phyloP scores from a whole-genome alignment of 176 grass and related monocot species.

The Thinopyrum elongatum region DNA sequence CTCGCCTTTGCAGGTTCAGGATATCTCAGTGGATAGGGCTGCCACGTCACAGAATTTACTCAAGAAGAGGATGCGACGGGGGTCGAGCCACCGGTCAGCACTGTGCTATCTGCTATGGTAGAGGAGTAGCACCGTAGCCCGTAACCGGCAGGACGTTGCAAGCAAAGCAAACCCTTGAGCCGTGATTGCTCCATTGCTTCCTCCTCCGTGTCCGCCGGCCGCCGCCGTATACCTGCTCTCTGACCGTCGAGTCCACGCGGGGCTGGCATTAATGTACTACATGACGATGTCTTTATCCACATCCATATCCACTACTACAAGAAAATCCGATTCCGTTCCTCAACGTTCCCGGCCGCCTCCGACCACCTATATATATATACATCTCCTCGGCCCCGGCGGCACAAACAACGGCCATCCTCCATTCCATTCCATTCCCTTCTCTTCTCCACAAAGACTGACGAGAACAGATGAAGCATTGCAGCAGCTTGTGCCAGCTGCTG shows the following conservation, averaged over 20 bases:
- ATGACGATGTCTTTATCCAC: background rate
- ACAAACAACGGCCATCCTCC: background rate
- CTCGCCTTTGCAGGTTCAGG: background rate
- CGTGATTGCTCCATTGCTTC: too few species aligned
- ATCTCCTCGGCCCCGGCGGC: background rate
- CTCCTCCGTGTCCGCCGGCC: conserved; percentile 2
- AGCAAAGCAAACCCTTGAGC: too few species aligned
- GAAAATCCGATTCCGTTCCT: background rate
- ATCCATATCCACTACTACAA: background rate
- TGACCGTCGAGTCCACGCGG: background rate
- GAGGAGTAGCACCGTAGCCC: too few species aligned
- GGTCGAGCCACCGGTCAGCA: conserved; percentile 7
- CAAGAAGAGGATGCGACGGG: background rate
- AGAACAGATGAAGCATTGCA: background rate
- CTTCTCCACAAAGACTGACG: too few species aligned
- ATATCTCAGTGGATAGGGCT: conserved; percentile 2
- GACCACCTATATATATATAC: background rate
- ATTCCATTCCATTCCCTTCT: too few species aligned
- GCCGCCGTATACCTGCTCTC: conserved; percentile 40
- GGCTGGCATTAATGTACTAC: background rate
- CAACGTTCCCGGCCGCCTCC: background rate
- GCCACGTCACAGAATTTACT: conserved; percentile 27
- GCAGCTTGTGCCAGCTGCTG: conserved; percentile 18
- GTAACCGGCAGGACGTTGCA: too few species aligned
- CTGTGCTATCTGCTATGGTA: background rate